Evolutionary conservation across 2,329 filamentous ascomycete species (phyloP).

Genomic region (Chalaropsis thielavioides): DNA sequence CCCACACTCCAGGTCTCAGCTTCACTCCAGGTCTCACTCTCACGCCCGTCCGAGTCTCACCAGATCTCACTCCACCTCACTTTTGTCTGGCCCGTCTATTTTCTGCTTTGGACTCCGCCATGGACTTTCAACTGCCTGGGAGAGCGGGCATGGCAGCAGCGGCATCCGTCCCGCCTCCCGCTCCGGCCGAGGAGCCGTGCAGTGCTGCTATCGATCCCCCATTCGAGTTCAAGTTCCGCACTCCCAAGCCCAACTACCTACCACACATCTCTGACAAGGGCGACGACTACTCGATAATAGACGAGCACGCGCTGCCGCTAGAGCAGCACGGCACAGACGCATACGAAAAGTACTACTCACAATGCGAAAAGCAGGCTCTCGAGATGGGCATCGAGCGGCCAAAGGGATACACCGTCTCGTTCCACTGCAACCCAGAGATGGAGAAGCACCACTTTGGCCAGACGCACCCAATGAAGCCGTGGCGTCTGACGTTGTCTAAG

Average conservation of each 20-base stretch:
- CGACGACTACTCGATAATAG: slow-evolving; percentile 36
- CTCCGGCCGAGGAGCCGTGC: slow-evolving; percentile 15
- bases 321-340: slow-evolving; percentile 38
- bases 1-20: background rate
- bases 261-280: slow-evolving; percentile 40
- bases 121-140: slow-evolving; percentile 7
- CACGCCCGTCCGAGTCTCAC: background rate
- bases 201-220: slow-evolving; percentile 27
- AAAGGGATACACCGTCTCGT: slow-evolving; percentile 81
- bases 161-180: slow-evolving; percentile 9
- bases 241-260: slow-evolving; percentile 46
- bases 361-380: slow-evolving; percentile 41
- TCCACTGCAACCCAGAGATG: slow-evolving; percentile 87
- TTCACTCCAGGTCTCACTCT: background rate
- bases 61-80: background rate
- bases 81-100: background rate
- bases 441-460: slow-evolving; percentile 95
- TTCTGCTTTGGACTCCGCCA: background rate
- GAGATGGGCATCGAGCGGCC: slow-evolving; percentile 62
- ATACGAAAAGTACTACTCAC: slow-evolving; percentile 41
- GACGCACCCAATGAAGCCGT: slow-evolving; percentile 98
- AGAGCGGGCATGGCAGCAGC: slow-evolving; percentile 2
- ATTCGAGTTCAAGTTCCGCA: slow-evolving; percentile 33
- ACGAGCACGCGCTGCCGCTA: slow-evolving; percentile 38
- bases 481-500: slow-evolving; percentile 90